Evolutionary conservation across 257 asterid species (phyloP).

Genomic region (Ocimum tenuiflorum): DNA sequence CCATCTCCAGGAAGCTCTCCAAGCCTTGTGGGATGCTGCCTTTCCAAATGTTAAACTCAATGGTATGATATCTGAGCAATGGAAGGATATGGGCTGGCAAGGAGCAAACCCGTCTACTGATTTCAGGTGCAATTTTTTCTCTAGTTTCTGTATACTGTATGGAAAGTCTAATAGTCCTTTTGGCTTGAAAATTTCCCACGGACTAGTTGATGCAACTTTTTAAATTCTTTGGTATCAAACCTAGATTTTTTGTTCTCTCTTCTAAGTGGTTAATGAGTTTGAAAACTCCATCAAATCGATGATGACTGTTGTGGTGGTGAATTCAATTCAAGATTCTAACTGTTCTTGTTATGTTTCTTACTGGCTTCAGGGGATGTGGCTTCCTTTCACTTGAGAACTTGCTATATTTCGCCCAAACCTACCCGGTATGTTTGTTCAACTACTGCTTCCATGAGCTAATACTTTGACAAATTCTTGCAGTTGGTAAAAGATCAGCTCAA

Average conservation of each 20-base stretch:
- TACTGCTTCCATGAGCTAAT: constrained; percentile 23
- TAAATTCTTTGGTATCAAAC: not conserved
- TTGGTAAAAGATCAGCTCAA: not conserved
- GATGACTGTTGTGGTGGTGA: not conserved
- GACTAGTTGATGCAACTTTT: not conserved
- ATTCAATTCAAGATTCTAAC: not conserved
- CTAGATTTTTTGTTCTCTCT: too few species aligned
- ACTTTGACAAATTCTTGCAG: constrained; percentile 3
- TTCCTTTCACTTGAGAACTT: constrained; percentile 89
- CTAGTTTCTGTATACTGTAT: not conserved
- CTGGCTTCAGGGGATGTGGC: constrained; percentile 79
- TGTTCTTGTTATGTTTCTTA: constrained; percentile 25
- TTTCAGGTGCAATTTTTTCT: constrained; percentile 52
- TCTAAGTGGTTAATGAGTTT: not conserved
- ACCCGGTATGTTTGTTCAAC: constrained; percentile 59
- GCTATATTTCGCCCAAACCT: constrained; percentile 65
- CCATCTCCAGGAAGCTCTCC: constrained; percentile 65
- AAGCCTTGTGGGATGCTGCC: constrained; percentile 60
- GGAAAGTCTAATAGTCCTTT: not conserved
- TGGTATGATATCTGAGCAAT: constrained; percentile 78
- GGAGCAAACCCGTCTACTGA: constrained; percentile 91
- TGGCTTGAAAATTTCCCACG: not conserved
- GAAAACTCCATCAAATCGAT: not conserved
- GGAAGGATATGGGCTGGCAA: constrained; percentile 99
- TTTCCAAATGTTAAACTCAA: constrained; percentile 67